These are phyloP conservation scores for Eucalyptus paniculata DNA, from an alignment of 345 rosid genomes.

Conservation along the genomic window DNA sequence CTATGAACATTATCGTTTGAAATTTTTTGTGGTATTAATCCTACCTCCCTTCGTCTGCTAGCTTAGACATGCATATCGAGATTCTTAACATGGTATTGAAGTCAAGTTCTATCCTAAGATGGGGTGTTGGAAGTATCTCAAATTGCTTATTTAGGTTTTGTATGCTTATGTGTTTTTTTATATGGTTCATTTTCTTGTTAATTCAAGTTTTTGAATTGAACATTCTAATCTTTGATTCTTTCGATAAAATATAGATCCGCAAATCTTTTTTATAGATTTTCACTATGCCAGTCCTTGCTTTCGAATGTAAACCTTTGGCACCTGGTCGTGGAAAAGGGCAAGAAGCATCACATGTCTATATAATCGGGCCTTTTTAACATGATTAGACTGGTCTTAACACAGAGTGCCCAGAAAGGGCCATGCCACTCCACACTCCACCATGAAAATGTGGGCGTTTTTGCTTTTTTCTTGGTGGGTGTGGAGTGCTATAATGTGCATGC, in stretches of 20 bases:
- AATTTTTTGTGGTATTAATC: background rate
- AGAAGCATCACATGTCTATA: background rate
- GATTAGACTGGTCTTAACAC: background rate
- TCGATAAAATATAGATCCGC: background rate
- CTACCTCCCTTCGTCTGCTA: fast-evolving
- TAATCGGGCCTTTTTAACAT: background rate
- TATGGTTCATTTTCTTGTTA: fast-evolving
- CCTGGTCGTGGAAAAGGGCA: background rate
- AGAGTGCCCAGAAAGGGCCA: background rate
- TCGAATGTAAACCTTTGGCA: background rate
- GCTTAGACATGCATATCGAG: background rate
- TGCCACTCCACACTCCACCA: background rate
- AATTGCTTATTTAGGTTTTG: background rate
- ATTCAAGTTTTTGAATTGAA: background rate
- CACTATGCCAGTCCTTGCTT: background rate
- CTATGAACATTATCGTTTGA: fast-evolving
- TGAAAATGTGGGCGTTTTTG: background rate
- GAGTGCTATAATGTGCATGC: background rate
- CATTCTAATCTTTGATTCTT: background rate
- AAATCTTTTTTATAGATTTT: background rate
- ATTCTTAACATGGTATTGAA: background rate
- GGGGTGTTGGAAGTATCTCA: background rate
- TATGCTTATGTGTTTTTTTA: background rate
- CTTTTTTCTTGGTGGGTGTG: background rate
- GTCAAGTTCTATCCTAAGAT: background rate